Percentiles rank a stretch among this genome's conserved stretches.
phyloP scores from a whole-genome alignment of 768 basidiomycete genomes.

The Amanita exitialis region DNA sequence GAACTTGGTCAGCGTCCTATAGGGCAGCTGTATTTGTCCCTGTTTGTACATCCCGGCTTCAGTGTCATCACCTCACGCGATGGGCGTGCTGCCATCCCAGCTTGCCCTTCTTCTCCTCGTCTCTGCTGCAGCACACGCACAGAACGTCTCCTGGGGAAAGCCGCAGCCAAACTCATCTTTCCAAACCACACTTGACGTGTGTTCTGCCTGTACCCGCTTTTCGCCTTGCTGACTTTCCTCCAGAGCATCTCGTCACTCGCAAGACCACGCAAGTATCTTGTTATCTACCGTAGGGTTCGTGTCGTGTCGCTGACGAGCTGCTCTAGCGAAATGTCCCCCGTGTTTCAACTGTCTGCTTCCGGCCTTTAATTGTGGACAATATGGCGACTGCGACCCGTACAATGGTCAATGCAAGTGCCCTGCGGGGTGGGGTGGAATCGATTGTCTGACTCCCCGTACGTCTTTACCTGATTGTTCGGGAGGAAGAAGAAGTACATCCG shows the following conservation, averaged over 20 bases:
- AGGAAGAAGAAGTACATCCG: too few relatives aligned
- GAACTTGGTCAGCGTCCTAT: too few relatives aligned
- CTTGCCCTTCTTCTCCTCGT: background rate
- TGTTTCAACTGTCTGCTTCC: slow-evolving; percentile 97
- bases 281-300: background rate
- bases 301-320: background rate
- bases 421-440: slow-evolving; percentile 94
- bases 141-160: background rate
- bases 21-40: too few relatives aligned
- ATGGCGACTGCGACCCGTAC: slow-evolving; percentile 80
- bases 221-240: background rate
- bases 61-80: too few relatives aligned
- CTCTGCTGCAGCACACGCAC: background rate
- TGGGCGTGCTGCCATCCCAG: background rate
- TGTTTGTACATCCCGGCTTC: too few relatives aligned
- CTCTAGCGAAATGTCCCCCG: slow-evolving; percentile 60
- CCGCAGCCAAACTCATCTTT: background rate
- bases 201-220: too few relatives aligned
- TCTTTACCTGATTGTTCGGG: slow-evolving; percentile 8
- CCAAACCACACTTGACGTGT: background rate
- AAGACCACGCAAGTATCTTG: background rate
- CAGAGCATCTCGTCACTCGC: background rate
- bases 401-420: slow-evolving; percentile 97
- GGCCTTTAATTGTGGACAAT: slow-evolving; percentile 88
- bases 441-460: slow-evolving; percentile 88